A percentile compares a stretch with the other conserved stretches of the same genome.
These are phyloP conservation scores for Venturia pyrina DNA, from an alignment of 2,329 filamentous ascomycete species.

Conservation along the genomic window DNA sequence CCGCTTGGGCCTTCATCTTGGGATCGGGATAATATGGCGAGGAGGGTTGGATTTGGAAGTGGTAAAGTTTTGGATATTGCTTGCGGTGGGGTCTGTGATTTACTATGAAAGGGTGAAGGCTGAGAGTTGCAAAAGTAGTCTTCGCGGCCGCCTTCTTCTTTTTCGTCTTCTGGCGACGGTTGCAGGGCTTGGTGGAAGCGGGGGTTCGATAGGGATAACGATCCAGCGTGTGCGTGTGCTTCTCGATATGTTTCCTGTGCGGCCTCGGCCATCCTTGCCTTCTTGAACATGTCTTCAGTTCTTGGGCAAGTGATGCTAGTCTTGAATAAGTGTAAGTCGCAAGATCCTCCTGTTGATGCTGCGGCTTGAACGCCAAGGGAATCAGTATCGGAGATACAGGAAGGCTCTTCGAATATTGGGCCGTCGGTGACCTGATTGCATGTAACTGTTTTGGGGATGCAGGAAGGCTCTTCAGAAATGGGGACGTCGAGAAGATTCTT, in stretches of 20 bases:
- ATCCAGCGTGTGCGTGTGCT: background rate
- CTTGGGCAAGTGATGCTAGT: background rate
- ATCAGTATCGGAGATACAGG: background rate
- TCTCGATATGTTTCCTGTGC: background rate
- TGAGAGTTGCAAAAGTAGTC: background rate
- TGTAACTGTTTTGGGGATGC: too few species aligned
- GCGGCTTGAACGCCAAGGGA: background rate
- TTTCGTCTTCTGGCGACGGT: background rate
- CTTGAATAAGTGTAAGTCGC: too few species aligned
- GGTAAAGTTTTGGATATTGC: background rate
- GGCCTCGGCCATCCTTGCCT: background rate
- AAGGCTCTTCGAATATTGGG: too few species aligned
- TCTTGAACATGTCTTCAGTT: background rate
- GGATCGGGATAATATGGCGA: background rate
- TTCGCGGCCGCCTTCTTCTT: background rate
- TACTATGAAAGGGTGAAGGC: background rate
- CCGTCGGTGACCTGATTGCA: too few species aligned
- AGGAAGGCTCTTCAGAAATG: too few species aligned
- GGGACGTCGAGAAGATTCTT: too few species aligned
- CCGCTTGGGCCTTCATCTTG: background rate
- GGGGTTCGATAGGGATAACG: background rate
- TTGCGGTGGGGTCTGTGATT: background rate
- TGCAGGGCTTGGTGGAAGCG: background rate
- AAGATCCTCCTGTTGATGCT: background rate
- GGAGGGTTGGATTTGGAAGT: background rate